phyloP scores from a whole-genome alignment of 148 eudicot species.

The Spergularia bocconei region DNA sequence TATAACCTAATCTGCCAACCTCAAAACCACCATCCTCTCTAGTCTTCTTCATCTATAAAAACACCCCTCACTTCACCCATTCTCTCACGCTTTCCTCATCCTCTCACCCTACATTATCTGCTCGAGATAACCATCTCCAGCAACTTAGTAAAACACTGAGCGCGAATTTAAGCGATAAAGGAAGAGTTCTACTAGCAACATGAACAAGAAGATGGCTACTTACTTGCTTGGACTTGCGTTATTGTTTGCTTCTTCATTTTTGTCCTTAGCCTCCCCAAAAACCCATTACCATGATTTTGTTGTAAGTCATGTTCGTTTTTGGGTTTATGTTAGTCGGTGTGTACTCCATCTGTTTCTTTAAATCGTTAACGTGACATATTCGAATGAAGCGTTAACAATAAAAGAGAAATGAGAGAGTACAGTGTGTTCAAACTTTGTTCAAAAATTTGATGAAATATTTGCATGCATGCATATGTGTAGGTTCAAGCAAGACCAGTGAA shows the following conservation, averaged over 20 bases:
- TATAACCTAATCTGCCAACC: conserved; percentile 58
- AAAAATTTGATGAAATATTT: neutral
- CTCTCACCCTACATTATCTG: conserved; percentile 6
- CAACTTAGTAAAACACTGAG: neutral
- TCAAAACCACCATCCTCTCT: conserved; percentile 45
- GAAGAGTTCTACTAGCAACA: neutral
- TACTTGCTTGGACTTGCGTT: conserved; percentile 27
- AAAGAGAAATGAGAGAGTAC: too few relatives aligned
- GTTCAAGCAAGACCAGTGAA: conserved; percentile 78
- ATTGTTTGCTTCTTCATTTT: conserved; percentile 31
- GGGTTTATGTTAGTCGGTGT: neutral
- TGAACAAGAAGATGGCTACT: conserved; percentile 21
- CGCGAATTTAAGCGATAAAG: neutral
- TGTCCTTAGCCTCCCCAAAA: conserved; percentile 41
- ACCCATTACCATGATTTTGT: conserved; percentile 65
- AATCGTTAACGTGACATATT: too few relatives aligned
- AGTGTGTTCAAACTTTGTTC: too few relatives aligned
- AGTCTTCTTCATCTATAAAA: conserved; percentile 32
- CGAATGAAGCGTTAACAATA: too few relatives aligned
- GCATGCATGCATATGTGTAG: conserved; percentile 28
- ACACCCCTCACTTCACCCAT: conserved; percentile 23
- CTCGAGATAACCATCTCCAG: too few relatives aligned
- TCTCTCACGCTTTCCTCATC: conserved; percentile 27
- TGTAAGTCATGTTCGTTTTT: conserved; percentile 26
- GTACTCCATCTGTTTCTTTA: neutral